These are phyloP conservation scores for Chlorencoelia australis DNA, from an alignment of 2,329 filamentous ascomycete genomes.

Conservation along the genomic window DNA sequence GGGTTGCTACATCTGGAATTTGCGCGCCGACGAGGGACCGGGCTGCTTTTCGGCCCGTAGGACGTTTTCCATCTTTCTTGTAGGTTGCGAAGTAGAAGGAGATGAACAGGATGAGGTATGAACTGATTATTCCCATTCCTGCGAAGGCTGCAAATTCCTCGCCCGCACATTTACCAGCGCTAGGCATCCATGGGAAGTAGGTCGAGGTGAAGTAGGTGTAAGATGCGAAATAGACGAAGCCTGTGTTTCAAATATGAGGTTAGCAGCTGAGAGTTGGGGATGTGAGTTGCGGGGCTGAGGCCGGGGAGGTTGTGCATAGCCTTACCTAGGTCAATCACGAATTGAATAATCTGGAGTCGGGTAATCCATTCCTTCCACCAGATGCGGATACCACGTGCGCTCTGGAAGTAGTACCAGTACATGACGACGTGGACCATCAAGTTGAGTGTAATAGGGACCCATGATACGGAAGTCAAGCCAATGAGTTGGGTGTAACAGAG, in stretches of 20 bases:
- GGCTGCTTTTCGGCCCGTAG: conserved; percentile 68
- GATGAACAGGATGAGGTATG: conserved; percentile 96
- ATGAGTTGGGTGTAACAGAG: conserved; percentile 97
- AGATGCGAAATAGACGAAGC: conserved; percentile 98
- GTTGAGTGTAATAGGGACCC: conserved; percentile 90
- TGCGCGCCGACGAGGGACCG: conserved; percentile 35
- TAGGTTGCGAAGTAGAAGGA: conserved; percentile 98
- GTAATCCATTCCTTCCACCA: conserved; percentile 99
- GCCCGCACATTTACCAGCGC: conserved; percentile 75
- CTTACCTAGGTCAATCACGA: conserved; percentile 87
- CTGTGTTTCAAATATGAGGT: conserved; percentile 36
- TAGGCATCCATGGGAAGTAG: conserved; percentile 81
- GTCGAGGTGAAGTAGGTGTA: conserved; percentile 95
- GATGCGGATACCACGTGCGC: conserved; percentile 84
- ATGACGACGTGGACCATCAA: conserved; percentile 92
- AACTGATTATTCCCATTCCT: conserved; percentile 84
- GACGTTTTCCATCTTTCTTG: conserved; percentile 73
- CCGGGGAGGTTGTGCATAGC: conserved; percentile 7
- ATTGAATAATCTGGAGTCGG: conserved; percentile 92
- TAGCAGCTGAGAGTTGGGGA: conserved; percentile 11
- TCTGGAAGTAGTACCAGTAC: conserved; percentile 99
- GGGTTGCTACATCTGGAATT: conserved; percentile 25
- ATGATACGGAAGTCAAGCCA: conserved; percentile 85
- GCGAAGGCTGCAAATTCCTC: conserved; percentile 95
- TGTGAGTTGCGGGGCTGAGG: conserved; percentile 1